Evolutionary conservation across 768 basidiomycete species (phyloP).

Genomic region (Hericium coralloides): DNA sequence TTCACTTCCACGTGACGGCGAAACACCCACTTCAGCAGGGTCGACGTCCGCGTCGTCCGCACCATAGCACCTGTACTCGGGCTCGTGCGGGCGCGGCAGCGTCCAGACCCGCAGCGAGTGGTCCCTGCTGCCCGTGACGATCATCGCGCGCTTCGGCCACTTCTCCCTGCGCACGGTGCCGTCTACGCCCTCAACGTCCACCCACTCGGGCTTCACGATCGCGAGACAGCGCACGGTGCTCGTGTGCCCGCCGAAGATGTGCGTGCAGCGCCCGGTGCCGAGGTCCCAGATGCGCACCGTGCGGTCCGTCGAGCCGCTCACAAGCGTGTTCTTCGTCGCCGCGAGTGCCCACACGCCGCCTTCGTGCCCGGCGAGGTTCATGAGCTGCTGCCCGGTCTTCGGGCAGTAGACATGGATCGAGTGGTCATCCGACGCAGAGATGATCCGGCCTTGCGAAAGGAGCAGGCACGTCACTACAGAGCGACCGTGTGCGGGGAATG

Average conservation of each 20-base stretch:
- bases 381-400: slow-evolving; percentile 64
- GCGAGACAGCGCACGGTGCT: slow-evolving; percentile 94
- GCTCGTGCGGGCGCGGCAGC: slow-evolving; percentile 58
- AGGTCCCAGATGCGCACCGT: slow-evolving; percentile 92
- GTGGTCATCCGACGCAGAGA: slow-evolving; percentile 95
- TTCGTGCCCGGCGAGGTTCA: slow-evolving; percentile 80
- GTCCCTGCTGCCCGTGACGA: slow-evolving; percentile 68
- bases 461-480: slow-evolving; percentile 94
- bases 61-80: slow-evolving; percentile 63
- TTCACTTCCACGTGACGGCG: not conserved
- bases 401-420: slow-evolving; percentile 93
- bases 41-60: slow-evolving; percentile 54
- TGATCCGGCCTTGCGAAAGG: slow-evolving; percentile 90
- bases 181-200: slow-evolving; percentile 61
- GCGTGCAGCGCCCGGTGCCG: slow-evolving; percentile 69
- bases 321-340: slow-evolving; percentile 77
- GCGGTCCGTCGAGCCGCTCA: slow-evolving; percentile 89
- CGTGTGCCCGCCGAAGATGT: slow-evolving; percentile 93
- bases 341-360: slow-evolving; percentile 98
- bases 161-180: slow-evolving; percentile 60
- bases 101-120: slow-evolving; percentile 60
- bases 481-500: slow-evolving; percentile 82
- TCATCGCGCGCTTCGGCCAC: slow-evolving; percentile 61
- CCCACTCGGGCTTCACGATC: slow-evolving; percentile 88
- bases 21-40: slow-evolving; percentile 35